Base-by-base conservation (phyloP, 2,329 filamentous ascomycete genomes). In the Pseudofabraea citricarpa region DNA sequence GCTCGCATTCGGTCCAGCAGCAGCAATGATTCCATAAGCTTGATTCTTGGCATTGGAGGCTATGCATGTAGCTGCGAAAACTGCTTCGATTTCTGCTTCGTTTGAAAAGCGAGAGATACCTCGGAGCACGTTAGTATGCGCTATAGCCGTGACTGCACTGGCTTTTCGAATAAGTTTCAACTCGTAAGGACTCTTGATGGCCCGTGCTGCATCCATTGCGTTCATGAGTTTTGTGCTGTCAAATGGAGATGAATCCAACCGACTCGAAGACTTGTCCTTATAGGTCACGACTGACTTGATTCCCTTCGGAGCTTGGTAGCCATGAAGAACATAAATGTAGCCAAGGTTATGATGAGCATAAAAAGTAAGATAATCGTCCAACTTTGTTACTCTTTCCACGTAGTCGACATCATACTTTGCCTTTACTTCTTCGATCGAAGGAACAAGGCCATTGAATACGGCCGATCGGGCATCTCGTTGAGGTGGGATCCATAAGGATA, bases 1-100 rank as follows among this genome's bases (percentile, higher is more conserved):
- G 12, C 85, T 82, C 5, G 86, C 90, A 58, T 93, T 93, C n/a
- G 72, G 61, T 1, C 91, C 91, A 2, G 85, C 81, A 2, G 87
- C 91, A 36, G 87, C 88, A 54, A 98, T 96, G n/a, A 90, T 78
- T 36, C 83, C 79, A 61, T 98, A 98, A 0, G 91, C 83, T 68
- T 95, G 87, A 40, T 79, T 71, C 50, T 85, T 85, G 3, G 87
- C 85, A 49, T 85, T 86, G 41, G 76, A 72, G 6, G 83, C 75
- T 39, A 87, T 81, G 61, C 89, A 95, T 18, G 78, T 77, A 24
- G 79, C 75, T 19, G 83, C 70, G 59, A 95, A 95, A 9, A 83
- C 69, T 33, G 86, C 89, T 59, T 95, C 86, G 20, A 95, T 76
- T 54, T 96, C 81, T 26, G 86, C 79, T 69, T 98, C 91, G 54